Conservation (phyloP, 2,329 filamentous ascomycete species). For the Botrytis sinoallii region DNA sequence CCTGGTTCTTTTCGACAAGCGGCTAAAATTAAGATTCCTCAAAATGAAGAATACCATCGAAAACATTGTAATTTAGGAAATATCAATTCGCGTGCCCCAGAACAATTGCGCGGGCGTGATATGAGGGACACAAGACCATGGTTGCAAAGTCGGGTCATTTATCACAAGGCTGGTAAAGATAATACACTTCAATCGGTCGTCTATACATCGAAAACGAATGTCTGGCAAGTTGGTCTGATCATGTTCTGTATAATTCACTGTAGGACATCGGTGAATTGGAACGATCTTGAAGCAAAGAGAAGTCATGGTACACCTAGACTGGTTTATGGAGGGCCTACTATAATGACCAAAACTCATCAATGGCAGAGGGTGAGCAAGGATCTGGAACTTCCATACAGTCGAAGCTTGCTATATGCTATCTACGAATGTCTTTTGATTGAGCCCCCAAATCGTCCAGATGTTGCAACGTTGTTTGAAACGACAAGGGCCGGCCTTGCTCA, state of each 20-base stretch:
- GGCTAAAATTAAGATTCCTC: background rate
- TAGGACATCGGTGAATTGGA: background rate
- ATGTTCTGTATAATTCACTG: background rate
- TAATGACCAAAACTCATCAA: background rate
- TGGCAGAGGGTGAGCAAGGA: background rate
- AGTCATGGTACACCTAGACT: background rate
- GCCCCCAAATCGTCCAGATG: background rate
- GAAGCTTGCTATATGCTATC: background rate
- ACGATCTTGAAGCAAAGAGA: background rate
- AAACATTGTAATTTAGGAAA: background rate
- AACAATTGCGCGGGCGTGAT: background rate
- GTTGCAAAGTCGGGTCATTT: background rate
- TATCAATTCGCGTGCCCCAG: background rate
- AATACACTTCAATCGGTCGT: background rate
- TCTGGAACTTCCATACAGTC: background rate
- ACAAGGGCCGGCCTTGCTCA: background rate
- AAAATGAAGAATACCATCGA: background rate
- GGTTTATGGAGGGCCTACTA: background rate
- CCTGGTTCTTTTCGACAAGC: background rate
- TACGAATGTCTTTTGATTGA: conserved; percentile 1
- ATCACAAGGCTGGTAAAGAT: background rate
- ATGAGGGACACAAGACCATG: background rate
- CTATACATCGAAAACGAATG: background rate
- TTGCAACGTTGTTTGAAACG: background rate
- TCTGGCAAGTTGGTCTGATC: background rate